Base-by-base conservation (phyloP, 495 filamentous ascomycete genomes). In the Aspergillus haitiensis region DNA sequence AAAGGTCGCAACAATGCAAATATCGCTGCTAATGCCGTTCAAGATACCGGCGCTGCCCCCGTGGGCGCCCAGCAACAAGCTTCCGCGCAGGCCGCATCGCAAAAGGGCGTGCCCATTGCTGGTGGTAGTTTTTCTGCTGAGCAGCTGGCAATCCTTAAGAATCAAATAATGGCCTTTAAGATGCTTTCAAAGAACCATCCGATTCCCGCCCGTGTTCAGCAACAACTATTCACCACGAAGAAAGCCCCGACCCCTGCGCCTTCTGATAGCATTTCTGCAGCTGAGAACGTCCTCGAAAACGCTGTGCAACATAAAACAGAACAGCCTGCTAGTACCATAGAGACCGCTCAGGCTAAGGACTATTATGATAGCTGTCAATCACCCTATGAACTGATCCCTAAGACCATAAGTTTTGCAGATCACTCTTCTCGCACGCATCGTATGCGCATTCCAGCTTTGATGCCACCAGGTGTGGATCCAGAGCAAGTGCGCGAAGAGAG, bases 111-210 rank as follows among this genome's bases (percentile, higher is more conserved):
- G 7, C 70, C 70, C 7, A 78, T 79, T 52, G 63, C 78, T 9
- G 75, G 77, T 39, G 74, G 79, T 9, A 75, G 81, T 48, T 92
- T 94, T 65, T 84, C 88, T 6, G 70, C 80, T 3, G 84, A 90
- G 47, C 92, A 96, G 64, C 72, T 95, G 39, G 75, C 77, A 32
- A 84, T 84, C 2, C 80, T 95, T 8, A 79, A 87, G 36, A 85
- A 86, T 47, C 92, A 96, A 68, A 93, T 96, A 45, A 72, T 83
- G 61, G 90, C 90, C 6, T 95, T 96, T 76, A 90, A 91, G 72
- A 77, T 86, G 63, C 78, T 96, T 1, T 85, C 87, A 10, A 94
- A 91, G 72, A 94, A 94, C 56, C 77, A 85, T 31, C 84, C 90
- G 0, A 85, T 97, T 13, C 89, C 92, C 2, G 70, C 79, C n/a